These are phyloP conservation scores for Raffaelea albimanens DNA, from an alignment of 2,329 filamentous ascomycete species.

Conservation along the genomic window DNA sequence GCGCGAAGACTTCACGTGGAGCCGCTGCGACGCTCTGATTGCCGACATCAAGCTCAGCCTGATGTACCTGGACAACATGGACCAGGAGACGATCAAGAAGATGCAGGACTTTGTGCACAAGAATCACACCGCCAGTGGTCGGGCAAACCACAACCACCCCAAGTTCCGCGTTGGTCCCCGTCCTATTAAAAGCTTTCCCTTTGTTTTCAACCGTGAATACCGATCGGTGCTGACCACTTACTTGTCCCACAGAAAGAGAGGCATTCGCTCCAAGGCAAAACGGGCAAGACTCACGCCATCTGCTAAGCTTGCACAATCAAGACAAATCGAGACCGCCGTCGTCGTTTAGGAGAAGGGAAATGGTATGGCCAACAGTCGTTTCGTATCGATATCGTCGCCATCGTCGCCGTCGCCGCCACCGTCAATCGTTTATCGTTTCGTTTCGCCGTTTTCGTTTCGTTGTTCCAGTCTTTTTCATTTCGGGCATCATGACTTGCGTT, in stretches of 20 bases:
- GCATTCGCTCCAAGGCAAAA: conserved; percentile 83
- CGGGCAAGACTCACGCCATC: conserved; percentile 79
- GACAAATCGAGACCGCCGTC: not conserved
- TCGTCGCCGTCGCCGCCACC: too few species aligned
- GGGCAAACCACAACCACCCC: conserved; percentile 42
- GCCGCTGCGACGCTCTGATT: conserved; percentile 70
- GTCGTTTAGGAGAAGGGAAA: not conserved
- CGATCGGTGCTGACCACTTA: conserved; percentile 1
- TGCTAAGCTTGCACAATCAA: conserved; percentile 43
- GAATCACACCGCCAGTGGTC: conserved; percentile 43
- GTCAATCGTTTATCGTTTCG: too few species aligned
- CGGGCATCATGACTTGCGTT: too few species aligned
- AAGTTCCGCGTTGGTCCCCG: conserved; percentile 35
- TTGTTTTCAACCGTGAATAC: not conserved
- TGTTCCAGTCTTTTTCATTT: too few species aligned
- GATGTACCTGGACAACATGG: conserved; percentile 62
- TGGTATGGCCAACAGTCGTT: too few species aligned
- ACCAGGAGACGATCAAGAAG: conserved; percentile 58
- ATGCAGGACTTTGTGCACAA: conserved; percentile 57
- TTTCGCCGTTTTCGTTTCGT: too few species aligned
- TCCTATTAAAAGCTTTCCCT: not conserved
- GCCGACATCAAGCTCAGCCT: conserved; percentile 70
- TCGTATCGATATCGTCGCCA: too few species aligned
- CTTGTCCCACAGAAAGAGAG: conserved; percentile 50
- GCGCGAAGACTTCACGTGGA: conserved; percentile 81